These are phyloP conservation scores for Drosera spatulata DNA, from an alignment of 179 eudicot species.

Conservation along the genomic window DNA sequence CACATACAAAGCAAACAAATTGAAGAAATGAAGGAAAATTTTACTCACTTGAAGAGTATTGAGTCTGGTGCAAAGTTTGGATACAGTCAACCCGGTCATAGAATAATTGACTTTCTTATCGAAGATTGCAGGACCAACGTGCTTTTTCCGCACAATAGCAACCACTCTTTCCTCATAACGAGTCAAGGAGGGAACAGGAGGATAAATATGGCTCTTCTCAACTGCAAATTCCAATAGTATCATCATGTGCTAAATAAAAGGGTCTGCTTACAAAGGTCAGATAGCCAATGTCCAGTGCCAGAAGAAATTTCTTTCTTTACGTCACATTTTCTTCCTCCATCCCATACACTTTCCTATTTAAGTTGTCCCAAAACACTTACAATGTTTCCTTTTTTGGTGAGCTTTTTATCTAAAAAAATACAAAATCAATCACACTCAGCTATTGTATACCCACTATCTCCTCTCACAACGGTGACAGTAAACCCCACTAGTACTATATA, in stretches of 20 bases:
- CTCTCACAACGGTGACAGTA: too few relatives aligned
- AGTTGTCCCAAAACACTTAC: too few relatives aligned
- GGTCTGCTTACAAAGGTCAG: not conserved
- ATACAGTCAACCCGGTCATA: conserved; percentile 42
- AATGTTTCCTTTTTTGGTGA: too few relatives aligned
- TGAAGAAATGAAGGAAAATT: conserved; percentile 1
- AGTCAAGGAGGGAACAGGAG: conserved; percentile 74
- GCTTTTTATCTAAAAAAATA: too few relatives aligned
- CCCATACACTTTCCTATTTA: too few relatives aligned
- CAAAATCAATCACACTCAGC: too few relatives aligned
- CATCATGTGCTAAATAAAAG: not conserved
- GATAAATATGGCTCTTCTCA: conserved; percentile 63
- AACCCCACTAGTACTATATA: too few relatives aligned
- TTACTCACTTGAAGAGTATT: conserved; percentile 80
- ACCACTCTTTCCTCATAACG: conserved; percentile 72
- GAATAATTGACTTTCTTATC: conserved; percentile 40
- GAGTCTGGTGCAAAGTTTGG: conserved; percentile 77
- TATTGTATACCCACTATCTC: too few relatives aligned
- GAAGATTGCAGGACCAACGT: conserved; percentile 34
- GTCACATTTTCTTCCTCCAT: too few relatives aligned
- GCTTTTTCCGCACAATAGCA: conserved; percentile 54
- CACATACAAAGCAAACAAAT: not conserved
- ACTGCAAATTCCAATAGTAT: conserved; percentile 34
- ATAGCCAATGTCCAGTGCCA: too few relatives aligned
- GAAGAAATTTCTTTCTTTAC: too few relatives aligned